Percentiles rank a stretch among this genome's conserved stretches.
phyloP scores from a whole-genome alignment of 208 protist species.

The Trypanosomatidae sp. region DNA sequence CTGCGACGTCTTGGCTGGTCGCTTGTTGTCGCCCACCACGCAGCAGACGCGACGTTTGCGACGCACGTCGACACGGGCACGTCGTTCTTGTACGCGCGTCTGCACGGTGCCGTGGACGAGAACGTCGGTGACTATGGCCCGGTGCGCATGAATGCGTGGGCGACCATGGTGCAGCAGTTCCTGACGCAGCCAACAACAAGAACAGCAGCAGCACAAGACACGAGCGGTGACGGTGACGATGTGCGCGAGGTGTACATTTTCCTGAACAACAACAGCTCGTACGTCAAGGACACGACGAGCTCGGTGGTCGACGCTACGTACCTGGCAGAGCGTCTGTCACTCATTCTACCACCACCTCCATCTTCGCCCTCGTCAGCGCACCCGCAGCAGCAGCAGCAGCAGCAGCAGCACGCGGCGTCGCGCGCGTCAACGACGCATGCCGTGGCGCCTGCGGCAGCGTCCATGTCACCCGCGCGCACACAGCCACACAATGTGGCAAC shows the following conservation, averaged over 20 bases:
- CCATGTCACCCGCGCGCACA: no score
- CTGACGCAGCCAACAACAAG: conserved; percentile 4
- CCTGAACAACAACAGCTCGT: conserved; percentile 73
- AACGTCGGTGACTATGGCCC: conserved; percentile 61
- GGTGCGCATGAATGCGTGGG: conserved; percentile 29
- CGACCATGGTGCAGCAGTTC: conserved; percentile 35
- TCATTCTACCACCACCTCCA: conserved; percentile 6
- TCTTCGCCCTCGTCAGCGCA: no score
- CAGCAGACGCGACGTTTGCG: conserved; percentile 27
- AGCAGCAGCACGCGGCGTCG: no score
- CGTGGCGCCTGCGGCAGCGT: no score
- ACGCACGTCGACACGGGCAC: conserved; percentile 39
- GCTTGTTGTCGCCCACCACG: conserved; percentile 49
- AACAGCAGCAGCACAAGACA: neutral
- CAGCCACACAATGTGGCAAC: no score
- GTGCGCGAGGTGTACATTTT: conserved; percentile 56
- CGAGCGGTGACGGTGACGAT: neutral
- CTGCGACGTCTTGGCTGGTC: conserved; percentile 39
- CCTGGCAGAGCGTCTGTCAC: conserved; percentile 20
- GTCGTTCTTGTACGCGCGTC: conserved; percentile 51
- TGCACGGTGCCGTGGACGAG: conserved; percentile 37
- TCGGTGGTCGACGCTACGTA: conserved; percentile 63
- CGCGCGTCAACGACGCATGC: no score
- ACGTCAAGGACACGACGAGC: conserved; percentile 46
- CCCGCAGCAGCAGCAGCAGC: no score